Conservation (phyloP, 1,139 yeast species). For the Komagataea norvegica region DNA sequence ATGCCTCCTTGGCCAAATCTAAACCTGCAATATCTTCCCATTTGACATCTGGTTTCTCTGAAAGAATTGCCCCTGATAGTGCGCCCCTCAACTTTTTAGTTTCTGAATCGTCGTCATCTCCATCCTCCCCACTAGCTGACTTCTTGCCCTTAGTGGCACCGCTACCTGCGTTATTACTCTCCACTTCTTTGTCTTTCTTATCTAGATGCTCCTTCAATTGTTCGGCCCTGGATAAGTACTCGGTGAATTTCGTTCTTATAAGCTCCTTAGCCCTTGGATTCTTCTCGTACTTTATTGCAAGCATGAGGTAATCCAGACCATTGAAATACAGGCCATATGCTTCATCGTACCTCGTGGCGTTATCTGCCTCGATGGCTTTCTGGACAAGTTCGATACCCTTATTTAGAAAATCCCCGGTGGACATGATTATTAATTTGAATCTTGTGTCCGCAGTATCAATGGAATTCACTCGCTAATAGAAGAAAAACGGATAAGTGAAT, state of each 20-base stretch:
- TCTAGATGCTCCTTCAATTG: constrained; percentile 88
- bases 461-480: no score
- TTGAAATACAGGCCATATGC: constrained; percentile 91
- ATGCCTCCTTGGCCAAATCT: constrained; percentile 91
- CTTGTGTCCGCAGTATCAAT: no score
- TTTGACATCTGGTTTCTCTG: constrained; percentile 87
- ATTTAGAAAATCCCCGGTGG: constrained; percentile 75
- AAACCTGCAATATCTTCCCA: constrained; percentile 98
- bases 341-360: constrained; percentile 85
- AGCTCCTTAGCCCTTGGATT: constrained; percentile 85
- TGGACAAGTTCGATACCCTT: constrained; percentile 94
- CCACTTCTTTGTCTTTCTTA: constrained; percentile 46
- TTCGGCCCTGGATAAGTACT: constrained; percentile 89
- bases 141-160: constrained; percentile 49
- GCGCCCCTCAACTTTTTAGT: constrained; percentile 89
- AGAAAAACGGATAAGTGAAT: no score
- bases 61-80: constrained; percentile 82
- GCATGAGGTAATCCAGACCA: constrained; percentile 91
- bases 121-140: constrained; percentile 32
- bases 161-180: constrained; percentile 37
- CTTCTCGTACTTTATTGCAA: constrained; percentile 94
- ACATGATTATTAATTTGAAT: constrained; percentile 30
- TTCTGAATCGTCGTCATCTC: constrained; percentile 74
- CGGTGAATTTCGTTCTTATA: constrained; percentile 84
- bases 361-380: constrained; percentile 92